A percentile compares a stretch with the other conserved stretches of the same genome.
Evolutionary conservation across 192 early-diverging fungal species (phyloP).

Genomic region (Borealophlyctis nickersoniae): DNA sequence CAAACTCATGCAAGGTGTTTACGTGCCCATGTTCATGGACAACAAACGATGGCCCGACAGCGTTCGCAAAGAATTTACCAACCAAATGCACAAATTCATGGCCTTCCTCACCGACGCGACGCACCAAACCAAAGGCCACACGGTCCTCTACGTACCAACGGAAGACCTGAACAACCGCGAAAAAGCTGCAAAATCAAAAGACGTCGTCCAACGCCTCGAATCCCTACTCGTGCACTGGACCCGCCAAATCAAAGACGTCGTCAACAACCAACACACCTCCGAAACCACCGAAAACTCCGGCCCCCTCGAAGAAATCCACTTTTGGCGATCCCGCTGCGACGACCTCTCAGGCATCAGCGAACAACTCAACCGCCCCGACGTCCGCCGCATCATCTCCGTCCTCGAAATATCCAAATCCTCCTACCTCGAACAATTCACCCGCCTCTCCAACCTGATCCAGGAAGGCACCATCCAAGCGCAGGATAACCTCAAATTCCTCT

Average conservation of each 20-base stretch:
- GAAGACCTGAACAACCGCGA: conserved; percentile 44
- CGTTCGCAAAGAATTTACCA: conserved; percentile 57
- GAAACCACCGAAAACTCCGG: conserved; percentile 59
- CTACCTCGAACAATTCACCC: conserved; percentile 59
- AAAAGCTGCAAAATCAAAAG: conserved; percentile 44
- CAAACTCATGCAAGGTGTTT: conserved; percentile 53
- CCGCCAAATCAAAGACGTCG: conserved; percentile 63
- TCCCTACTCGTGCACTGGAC: conserved; percentile 62
- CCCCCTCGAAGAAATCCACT: conserved; percentile 63
- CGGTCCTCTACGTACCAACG: conserved; percentile 57
- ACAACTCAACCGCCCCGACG: conserved; percentile 54
- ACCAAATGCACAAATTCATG: conserved; percentile 63
- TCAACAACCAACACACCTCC: conserved; percentile 60
- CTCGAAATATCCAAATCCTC: conserved; percentile 57
- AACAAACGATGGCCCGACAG: conserved; percentile 63
- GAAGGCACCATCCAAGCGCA: conserved; percentile 60
- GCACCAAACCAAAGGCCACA: conserved; percentile 58
- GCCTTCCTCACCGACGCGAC: conserved; percentile 59
- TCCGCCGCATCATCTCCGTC: conserved; percentile 49
- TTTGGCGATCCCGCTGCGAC: conserved; percentile 59
- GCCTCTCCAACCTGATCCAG: conserved; percentile 59
- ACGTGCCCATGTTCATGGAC: conserved; percentile 57
- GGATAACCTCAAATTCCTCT: conserved; percentile 67
- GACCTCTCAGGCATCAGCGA: conserved; percentile 62
- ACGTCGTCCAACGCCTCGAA: conserved; percentile 58